Base-by-base conservation (phyloP, 2,329 filamentous ascomycete species). In the Fusarium setosum region DNA sequence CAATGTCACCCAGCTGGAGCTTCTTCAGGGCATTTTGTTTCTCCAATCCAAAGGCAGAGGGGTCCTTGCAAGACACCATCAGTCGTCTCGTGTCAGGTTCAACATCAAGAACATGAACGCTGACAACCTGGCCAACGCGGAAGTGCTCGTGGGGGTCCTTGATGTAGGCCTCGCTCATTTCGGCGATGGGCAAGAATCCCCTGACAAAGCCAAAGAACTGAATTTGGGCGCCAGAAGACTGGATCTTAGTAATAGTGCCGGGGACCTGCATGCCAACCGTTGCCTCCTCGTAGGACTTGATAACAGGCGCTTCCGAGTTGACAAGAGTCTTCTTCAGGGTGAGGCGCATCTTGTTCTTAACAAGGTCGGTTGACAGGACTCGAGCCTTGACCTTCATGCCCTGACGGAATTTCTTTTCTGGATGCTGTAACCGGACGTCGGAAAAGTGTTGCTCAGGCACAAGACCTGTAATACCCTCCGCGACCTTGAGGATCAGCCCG, bases 141-240 rank as follows among this genome's bases (percentile, higher is more conserved):
- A 99, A 99, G 78, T 98, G 94, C 73, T 96, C 90, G 42, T 87
- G 88, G 5, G 96, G 94, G 73, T 97, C 92, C 68, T 91, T 88
- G 72, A 99, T 97, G 74, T 91, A 97, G 11, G 94, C 94, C 76
- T 99, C 96, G 75, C 96, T 98, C 96, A 99, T 99, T 79, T 99
- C 95, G 2, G 92, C 92, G 1, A 97, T 90, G 3, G 96, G 96
- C 54, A 99, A 84, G 81, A 96, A 99, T 9, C 92, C 96, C 67
- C 89, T 88, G 18, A 99, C 83, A 9, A 84, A 80, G 17, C 93
- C 93, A 73, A 96, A 99, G 79, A 98, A 99, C 74, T 97, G 93
- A 52, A 99, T 91, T 17, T 95, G 88, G 11, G 96, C 96, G 59
- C 96, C 96, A 52, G 88, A 88, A 4, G 86, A 80, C 56, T 93